Conservation (phyloP, 352 stramenopile genomes). For the Halophytophthora polymorphica region DNA sequence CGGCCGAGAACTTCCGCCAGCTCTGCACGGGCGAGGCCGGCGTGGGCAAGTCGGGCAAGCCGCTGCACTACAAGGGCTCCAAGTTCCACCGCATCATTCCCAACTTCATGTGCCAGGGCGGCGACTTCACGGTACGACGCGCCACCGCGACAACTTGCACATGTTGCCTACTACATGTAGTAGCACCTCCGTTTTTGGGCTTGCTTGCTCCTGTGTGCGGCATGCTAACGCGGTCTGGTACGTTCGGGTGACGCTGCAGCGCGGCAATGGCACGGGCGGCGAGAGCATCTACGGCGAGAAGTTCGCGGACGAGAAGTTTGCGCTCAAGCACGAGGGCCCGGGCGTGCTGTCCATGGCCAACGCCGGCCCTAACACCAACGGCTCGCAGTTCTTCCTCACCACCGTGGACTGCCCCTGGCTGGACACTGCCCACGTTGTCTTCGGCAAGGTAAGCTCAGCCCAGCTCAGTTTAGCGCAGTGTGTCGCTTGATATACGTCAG, state of each 20-base stretch:
- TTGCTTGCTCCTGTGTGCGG: background rate
- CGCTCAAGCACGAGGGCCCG: constrained; percentile 87
- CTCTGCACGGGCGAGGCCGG: constrained; percentile 98
- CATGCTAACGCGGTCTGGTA: no score
- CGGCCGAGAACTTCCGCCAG: constrained; percentile 97
- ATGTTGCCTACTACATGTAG: background rate
- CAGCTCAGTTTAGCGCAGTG: background rate
- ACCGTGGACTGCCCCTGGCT: constrained; percentile 90
- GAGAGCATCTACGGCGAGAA: constrained; percentile 94
- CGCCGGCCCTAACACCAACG: constrained; percentile 95
- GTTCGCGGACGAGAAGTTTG: constrained; percentile 97
- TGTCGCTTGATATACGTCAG: background rate
- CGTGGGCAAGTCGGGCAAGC: constrained; percentile 69
- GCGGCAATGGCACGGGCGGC: constrained; percentile 82
- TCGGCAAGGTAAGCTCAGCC: constrained; percentile 82
- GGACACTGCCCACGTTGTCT: constrained; percentile 88
- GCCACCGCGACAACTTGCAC: no score
- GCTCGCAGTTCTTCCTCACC: constrained; percentile 98
- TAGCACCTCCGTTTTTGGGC: no score
- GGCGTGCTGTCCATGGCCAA: constrained; percentile 97
- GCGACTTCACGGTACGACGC: constrained; percentile 93
- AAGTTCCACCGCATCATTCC: constrained; percentile 93
- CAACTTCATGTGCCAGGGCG: constrained; percentile 96
- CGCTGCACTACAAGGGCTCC: constrained; percentile 87
- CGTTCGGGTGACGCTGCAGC: constrained; percentile 43